Evolutionary conservation across 495 filamentous ascomycete species (phyloP).

Genomic region (Aspergillus bridgeri): DNA sequence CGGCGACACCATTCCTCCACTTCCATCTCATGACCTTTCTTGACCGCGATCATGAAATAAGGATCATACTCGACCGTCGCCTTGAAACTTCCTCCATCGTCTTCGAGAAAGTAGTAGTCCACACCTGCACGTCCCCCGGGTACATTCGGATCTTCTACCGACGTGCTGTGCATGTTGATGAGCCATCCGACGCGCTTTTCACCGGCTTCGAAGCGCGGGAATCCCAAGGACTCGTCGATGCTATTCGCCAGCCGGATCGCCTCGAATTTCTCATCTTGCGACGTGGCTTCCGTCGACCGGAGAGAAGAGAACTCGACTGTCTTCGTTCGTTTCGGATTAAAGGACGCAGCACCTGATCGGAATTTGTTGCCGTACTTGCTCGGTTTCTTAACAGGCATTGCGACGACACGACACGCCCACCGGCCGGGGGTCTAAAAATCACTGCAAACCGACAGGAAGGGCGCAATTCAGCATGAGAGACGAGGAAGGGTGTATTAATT

Average conservation of each 20-base stretch:
- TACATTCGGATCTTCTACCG: constrained; percentile 77
- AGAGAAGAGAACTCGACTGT: constrained; percentile 76
- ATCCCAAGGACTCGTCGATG: constrained; percentile 94
- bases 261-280: constrained; percentile 81
- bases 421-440: constrained; percentile 26
- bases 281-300: constrained; percentile 76
- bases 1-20: constrained; percentile 94
- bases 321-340: constrained; percentile 55
- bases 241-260: constrained; percentile 75
- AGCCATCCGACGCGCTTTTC: constrained; percentile 87
- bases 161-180: constrained; percentile 88
- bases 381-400: constrained; percentile 57
- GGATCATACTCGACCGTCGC: constrained; percentile 95
- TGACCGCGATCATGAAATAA: constrained; percentile 90
- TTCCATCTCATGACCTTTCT: constrained; percentile 82
- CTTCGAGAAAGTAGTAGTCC: constrained; percentile 96
- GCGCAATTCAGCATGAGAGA: constrained; percentile 27
- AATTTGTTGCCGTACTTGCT: constrained; percentile 55
- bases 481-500: constrained; percentile 1
- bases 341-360: constrained; percentile 46
- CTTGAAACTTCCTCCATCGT: constrained; percentile 91
- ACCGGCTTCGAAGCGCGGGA: constrained; percentile 86
- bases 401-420: constrained; percentile 30
- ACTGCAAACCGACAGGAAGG: constrained; percentile 8
- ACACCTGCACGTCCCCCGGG: constrained; percentile 82